phyloP scores from a whole-genome alignment of 345 rosid species.

The Excoecaria agallocha region DNA sequence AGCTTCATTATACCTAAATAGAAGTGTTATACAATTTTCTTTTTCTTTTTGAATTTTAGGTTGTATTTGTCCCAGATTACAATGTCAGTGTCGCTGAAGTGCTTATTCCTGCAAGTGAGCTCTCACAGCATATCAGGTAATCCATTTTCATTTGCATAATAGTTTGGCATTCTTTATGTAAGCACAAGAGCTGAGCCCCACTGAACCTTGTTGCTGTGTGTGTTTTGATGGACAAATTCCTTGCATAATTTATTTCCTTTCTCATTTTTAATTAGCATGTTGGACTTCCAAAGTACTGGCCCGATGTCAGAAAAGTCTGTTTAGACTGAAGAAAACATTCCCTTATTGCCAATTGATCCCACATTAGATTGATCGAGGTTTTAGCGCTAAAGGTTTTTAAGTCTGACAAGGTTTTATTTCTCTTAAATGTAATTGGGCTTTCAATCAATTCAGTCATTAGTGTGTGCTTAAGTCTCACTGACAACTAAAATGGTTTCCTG shows the following conservation, averaged over 20 bases:
- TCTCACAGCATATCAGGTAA: slow-evolving; percentile 82
- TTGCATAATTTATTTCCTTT: neutral
- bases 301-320: neutral
- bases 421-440: neutral
- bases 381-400: neutral
- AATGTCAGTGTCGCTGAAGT: slow-evolving; percentile 80
- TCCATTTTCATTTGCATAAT: slow-evolving; percentile 13
- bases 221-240: no score
- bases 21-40: slow-evolving; percentile 2
- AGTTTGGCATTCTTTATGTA: neutral
- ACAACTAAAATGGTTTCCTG: neutral
- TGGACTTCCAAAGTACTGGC: neutral
- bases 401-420: neutral
- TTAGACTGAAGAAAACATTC: neutral
- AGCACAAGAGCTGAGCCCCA: neutral
- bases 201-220: neutral
- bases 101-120: slow-evolving; percentile 87
- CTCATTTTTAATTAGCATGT: neutral
- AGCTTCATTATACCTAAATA: slow-evolving; percentile 1
- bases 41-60: slow-evolving; percentile 36
- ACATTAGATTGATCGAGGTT: neutral
- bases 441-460: neutral
- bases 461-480: neutral
- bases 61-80: slow-evolving; percentile 74
- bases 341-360: neutral